These are phyloP conservation scores for Curvularia verruculosa DNA, from an alignment of 2,329 filamentous ascomycete genomes.

Conservation along the genomic window DNA sequence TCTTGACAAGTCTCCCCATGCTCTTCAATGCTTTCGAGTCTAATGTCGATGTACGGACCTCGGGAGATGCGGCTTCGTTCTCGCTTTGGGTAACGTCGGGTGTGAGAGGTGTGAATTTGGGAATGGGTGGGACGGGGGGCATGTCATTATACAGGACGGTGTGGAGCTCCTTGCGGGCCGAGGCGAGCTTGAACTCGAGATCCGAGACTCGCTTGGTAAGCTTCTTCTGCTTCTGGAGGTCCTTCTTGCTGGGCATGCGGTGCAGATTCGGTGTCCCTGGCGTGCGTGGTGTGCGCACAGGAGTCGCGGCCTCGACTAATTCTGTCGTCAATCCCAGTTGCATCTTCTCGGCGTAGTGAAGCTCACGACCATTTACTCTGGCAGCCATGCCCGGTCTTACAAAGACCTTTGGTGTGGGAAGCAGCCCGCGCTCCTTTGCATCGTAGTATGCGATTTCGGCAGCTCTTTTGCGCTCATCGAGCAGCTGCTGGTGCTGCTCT, in stretches of 20 bases:
- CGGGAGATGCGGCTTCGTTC: slow-evolving; percentile 30
- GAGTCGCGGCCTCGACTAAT: slow-evolving; percentile 18
- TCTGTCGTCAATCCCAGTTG: slow-evolving; percentile 11
- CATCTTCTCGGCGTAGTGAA: slow-evolving; percentile 9
- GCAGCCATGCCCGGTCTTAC: slow-evolving; percentile 30
- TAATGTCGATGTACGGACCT: slow-evolving; percentile 20
- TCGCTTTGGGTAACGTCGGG: slow-evolving; percentile 28
- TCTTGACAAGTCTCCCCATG: slow-evolving; percentile 43
- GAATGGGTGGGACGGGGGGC: slow-evolving; percentile 48
- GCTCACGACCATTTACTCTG: slow-evolving; percentile 16
- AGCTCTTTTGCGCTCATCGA: slow-evolving; percentile 37
- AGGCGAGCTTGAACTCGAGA: slow-evolving; percentile 63
- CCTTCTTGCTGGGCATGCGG: slow-evolving; percentile 60
- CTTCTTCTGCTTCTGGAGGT: slow-evolving; percentile 63
- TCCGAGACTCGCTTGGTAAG: slow-evolving; percentile 66
- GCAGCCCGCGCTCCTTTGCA: slow-evolving; percentile 42
- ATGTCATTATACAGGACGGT: slow-evolving; percentile 54
- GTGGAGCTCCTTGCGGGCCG: slow-evolving; percentile 61
- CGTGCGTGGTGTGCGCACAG: slow-evolving; percentile 19
- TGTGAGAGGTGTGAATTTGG: slow-evolving; percentile 39
- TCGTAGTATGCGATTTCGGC: slow-evolving; percentile 42
- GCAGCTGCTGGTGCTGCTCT: slow-evolving; percentile 18
- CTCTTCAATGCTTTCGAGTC: background rate
- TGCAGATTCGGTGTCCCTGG: slow-evolving; percentile 47
- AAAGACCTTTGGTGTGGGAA: slow-evolving; percentile 43